Percentiles rank a stretch among this genome's conserved stretches.
Evolutionary conservation across 2,329 filamentous ascomycete genomes (phyloP).

Genomic region (Arthrocladium fulminans): DNA sequence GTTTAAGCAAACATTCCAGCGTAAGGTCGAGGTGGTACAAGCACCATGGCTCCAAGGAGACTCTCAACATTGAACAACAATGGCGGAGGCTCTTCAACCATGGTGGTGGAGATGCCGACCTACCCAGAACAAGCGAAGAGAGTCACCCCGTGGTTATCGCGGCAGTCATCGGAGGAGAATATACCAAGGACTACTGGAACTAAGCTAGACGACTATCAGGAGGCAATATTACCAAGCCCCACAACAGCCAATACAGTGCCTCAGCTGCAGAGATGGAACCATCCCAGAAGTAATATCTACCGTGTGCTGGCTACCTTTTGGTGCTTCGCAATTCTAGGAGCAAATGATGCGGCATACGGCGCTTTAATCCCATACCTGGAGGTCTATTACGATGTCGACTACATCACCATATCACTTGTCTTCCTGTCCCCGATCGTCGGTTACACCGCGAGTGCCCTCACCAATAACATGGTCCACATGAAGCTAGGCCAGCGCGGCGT

Average conservation of each 20-base stretch:
- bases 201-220: neutral
- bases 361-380: conserved; percentile 42
- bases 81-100: conserved; percentile 10
- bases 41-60: conserved; percentile 1
- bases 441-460: conserved; percentile 38
- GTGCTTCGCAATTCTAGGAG: conserved; percentile 48
- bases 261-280: conserved; percentile 53
- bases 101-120: conserved; percentile 13
- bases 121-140: conserved; percentile 3
- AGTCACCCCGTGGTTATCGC: neutral
- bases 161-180: neutral
- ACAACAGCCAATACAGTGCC: conserved; percentile 30
- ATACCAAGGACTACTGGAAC: neutral
- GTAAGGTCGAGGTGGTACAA: too few species aligned
- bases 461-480: conserved; percentile 37
- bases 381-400: conserved; percentile 36
- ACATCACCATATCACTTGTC: conserved; percentile 40
- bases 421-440: conserved; percentile 43
- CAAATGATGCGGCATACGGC: conserved; percentile 41
- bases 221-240: conserved; percentile 33
- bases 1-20: too few species aligned
- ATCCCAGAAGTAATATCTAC: conserved; percentile 47
- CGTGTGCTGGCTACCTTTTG: conserved; percentile 41
- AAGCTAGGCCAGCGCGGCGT: conserved; percentile 59
- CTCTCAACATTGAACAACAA: neutral